Evolutionary conservation across 176 grass and related monocot genomes (phyloP).

Genomic region (Bromus sterilis): DNA sequence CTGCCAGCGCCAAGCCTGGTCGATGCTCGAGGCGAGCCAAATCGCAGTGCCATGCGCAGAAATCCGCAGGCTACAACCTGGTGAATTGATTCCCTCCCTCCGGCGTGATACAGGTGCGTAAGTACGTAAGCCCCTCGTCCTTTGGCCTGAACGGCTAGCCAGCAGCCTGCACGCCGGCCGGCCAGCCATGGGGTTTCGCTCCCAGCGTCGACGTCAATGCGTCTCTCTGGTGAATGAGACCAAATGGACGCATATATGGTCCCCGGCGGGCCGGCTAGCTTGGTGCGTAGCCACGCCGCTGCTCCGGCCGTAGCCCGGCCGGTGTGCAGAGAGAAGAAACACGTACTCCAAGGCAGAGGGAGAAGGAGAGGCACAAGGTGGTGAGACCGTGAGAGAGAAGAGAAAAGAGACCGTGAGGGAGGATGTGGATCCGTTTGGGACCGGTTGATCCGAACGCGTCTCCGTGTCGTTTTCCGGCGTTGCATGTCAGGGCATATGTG

Average conservation of each 20-base stretch:
- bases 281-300: neutral
- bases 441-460: neutral
- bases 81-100: conserved; percentile 13
- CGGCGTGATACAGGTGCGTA: neutral
- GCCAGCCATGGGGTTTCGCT: neutral
- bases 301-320: neutral
- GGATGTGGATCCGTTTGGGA: neutral
- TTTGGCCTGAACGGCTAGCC: neutral
- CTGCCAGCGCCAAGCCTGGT: neutral
- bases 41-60: neutral
- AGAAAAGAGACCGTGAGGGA: too few relatives aligned
- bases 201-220: neutral
- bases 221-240: neutral
- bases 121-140: neutral
- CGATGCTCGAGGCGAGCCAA: neutral
- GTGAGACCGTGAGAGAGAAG: neutral
- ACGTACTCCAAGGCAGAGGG: neutral
- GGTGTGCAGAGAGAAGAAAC: neutral
- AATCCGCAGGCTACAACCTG: conserved; percentile 2
- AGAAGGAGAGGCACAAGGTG: neutral
- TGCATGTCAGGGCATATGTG: neutral
- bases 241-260: neutral
- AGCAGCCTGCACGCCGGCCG: neutral
- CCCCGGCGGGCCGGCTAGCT: neutral
- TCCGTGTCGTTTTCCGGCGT: conserved; percentile 10